Evolutionary conservation across 108 stramenopile species (phyloP).

Genomic region (Mayamaea pseudoterrestris): DNA sequence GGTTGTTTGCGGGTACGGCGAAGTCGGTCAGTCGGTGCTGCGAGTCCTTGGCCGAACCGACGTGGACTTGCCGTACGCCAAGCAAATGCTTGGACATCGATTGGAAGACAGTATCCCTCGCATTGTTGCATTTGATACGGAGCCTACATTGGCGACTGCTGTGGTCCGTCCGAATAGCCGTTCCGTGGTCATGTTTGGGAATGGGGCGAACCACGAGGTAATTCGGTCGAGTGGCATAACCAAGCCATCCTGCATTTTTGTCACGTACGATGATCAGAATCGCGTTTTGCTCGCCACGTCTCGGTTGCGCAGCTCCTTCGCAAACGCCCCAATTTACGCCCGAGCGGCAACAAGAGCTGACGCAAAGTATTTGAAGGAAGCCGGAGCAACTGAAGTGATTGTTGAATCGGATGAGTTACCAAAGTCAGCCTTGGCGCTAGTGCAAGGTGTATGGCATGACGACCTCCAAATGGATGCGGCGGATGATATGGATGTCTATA

Average conservation of each 20-base stretch:
- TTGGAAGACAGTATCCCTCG: constrained; percentile 8
- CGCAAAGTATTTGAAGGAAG: constrained; percentile 22
- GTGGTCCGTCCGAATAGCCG: constrained; percentile 15
- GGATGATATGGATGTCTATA: too few species aligned
- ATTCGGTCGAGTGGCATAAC: constrained; percentile 33
- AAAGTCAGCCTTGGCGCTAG: constrained; percentile 22
- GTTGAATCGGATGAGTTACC: constrained; percentile 50
- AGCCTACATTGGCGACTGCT: constrained; percentile 27
- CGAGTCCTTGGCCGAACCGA: constrained; percentile 25
- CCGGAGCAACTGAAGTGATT: constrained; percentile 46
- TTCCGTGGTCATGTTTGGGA: constrained; percentile 39
- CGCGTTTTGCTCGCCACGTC: constrained; percentile 27
- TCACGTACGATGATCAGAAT: constrained; percentile 33
- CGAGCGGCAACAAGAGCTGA: constrained; percentile 30
- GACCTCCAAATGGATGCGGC: constrained; percentile 1
- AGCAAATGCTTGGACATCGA: background rate
- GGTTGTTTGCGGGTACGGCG: constrained; percentile 50
- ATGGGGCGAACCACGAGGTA: constrained; percentile 40
- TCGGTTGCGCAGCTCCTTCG: constrained; percentile 24
- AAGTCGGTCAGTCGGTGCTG: constrained; percentile 30
- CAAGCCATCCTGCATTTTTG: constrained; percentile 42
- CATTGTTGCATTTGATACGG: constrained; percentile 45
- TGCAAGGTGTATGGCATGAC: constrained; percentile 13
- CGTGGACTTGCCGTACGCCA: too few species aligned
- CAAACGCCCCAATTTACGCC: constrained; percentile 37